Percentiles rank a stretch among this genome's conserved stretches.
These are phyloP conservation scores for Plantago lanceolata DNA, from an alignment of 305 asterid species.

Conservation along the genomic window DNA sequence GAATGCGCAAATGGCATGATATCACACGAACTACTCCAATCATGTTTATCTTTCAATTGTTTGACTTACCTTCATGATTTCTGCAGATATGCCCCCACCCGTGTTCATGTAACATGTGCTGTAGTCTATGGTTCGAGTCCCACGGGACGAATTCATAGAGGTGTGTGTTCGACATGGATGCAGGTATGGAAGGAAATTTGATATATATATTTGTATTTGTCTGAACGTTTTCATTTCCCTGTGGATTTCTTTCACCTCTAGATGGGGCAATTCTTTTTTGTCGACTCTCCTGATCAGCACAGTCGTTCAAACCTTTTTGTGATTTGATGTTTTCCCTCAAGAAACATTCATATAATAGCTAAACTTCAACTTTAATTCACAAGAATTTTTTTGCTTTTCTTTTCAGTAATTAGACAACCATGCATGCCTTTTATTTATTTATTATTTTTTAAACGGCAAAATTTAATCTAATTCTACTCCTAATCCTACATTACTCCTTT, in stretches of 20 bases:
- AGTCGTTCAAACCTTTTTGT: not conserved
- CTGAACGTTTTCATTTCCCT: too few relatives aligned
- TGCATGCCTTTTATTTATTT: too few relatives aligned
- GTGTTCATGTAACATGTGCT: slow-evolving; percentile 73
- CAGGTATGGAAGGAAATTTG: slow-evolving; percentile 37
- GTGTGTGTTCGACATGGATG: slow-evolving; percentile 89
- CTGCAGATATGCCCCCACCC: slow-evolving; percentile 55
- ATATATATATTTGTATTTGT: not conserved
- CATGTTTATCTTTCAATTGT: slow-evolving; percentile 15
- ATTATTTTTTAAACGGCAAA: too few relatives aligned
- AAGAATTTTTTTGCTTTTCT: not conserved
- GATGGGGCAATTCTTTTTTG: too few relatives aligned
- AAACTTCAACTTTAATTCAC: not conserved
- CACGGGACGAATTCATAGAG: slow-evolving; percentile 72
- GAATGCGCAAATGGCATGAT: slow-evolving; percentile 17
- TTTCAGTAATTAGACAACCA: too few relatives aligned
- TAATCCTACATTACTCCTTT: too few relatives aligned
- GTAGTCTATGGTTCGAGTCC: slow-evolving; percentile 64
- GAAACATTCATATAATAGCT: not conserved
- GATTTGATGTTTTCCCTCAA: not conserved
- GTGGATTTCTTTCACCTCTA: too few relatives aligned
- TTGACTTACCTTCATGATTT: slow-evolving; percentile 22
- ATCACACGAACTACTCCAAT: not conserved
- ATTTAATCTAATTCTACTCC: too few relatives aligned
- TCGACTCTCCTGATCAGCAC: too few relatives aligned